Evolutionary conservation across 1,139 yeast genomes (phyloP).

Genomic region (Lodderomyces metapsilosis): DNA sequence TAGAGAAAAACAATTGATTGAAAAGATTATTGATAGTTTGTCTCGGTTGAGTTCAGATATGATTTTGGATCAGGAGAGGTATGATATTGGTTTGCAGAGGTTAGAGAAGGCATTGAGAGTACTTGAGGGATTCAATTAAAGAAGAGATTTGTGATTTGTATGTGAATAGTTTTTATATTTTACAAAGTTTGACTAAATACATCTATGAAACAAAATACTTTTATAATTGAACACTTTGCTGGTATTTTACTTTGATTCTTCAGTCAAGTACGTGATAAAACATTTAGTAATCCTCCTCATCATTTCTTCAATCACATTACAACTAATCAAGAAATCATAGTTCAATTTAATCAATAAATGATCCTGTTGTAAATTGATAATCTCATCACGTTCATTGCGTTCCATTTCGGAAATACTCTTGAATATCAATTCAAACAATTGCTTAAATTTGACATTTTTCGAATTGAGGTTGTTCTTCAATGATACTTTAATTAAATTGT

Average conservation of each 20-base stretch:
- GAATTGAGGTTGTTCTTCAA: constrained; percentile 38
- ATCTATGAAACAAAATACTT: no score
- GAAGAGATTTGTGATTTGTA: background rate
- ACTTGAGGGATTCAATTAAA: constrained; percentile 64
- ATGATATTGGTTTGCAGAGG: constrained; percentile 77
- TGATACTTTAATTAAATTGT: constrained; percentile 28
- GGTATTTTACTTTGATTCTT: background rate
- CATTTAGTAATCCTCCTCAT: constrained; percentile 26
- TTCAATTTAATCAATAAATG: constrained; percentile 32
- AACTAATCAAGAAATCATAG: constrained; percentile 39
- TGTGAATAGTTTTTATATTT: background rate
- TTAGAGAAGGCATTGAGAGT: constrained; percentile 79
- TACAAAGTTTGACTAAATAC: background rate
- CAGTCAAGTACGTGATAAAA: constrained; percentile 16
- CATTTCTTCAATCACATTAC: constrained; percentile 19
- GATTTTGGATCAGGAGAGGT: constrained; percentile 77
- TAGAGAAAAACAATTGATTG: constrained; percentile 76
- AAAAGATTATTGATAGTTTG: constrained; percentile 80
- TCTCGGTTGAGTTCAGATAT: constrained; percentile 86
- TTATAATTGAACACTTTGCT: no score
- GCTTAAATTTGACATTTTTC: constrained; percentile 40
- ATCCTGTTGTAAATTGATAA: constrained; percentile 7
- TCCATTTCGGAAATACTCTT: constrained; percentile 29
- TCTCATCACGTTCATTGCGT: constrained; percentile 10
- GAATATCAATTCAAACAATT: constrained; percentile 41